Evolutionary conservation across 805 yeast species (phyloP), one percentile per base, ranked within the genome.

Genomic region (Brettanomyces sp.): DNA sequence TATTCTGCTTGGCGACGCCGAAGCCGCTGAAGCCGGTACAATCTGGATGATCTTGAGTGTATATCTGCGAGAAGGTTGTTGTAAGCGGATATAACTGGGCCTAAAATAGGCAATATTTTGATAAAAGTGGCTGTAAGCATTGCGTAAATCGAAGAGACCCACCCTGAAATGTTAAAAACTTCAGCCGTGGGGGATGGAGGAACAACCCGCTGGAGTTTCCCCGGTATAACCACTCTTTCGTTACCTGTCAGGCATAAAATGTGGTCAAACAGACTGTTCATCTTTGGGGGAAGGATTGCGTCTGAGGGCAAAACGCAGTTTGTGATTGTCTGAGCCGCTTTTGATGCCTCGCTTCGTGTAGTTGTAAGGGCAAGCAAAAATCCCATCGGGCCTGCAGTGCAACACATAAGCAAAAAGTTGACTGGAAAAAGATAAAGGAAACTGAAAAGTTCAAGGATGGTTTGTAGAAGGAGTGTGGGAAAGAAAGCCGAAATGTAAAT

Each of bases 131-230:
- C 50, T 14, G 52, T 51, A 14, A 52, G 4, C 4, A 47, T 21
- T 18, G 40, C 38, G 1, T 12, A 24, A 12, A 40, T 3, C 7
- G 36, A 7, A 9, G 13, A 11, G 22, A 18, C 13, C 22, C 25
- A 44, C 12, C 30, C 22, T 22, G 51, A 45, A 5, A 48, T 42
- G 43, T 44, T 32, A 42, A 52, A 37, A 3, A 55, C 12, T 8
- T 44, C 44, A 36, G 62, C 60, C 9, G 56, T 58, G 39, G 60
- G 55, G 3, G 56, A 44, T 14, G 57, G 54, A 3, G 52, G 53
- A 12, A 62, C 64, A 8, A 59, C 52, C 41, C 67, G 52, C 46
- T 56, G 57, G 41, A 63, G 45, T 45, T 58, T 63, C 5, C 66
- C 67, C 0, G 65, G 64, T n/a, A 57, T 49, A n/a, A 62, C 66